Conservation (phyloP, 2,329 filamentous ascomycete genomes). For the Penicillium janthinellum region DNA sequence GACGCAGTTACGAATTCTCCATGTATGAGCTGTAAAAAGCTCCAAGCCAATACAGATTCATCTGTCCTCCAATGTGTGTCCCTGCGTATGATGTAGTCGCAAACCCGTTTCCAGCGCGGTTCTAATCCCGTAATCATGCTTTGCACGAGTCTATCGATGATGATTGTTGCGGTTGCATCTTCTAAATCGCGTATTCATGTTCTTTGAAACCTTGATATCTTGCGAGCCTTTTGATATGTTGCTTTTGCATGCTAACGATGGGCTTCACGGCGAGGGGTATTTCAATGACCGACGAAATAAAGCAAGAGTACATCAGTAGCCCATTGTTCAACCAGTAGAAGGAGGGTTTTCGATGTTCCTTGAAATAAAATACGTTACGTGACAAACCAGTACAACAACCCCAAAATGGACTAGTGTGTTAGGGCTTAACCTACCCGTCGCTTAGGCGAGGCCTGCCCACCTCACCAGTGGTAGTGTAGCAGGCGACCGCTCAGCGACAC, state of each 20-base stretch:
- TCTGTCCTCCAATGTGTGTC: conserved; percentile 32
- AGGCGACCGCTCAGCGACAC: conserved; percentile 41
- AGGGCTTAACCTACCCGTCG: conserved; percentile 47
- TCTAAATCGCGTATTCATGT: not conserved
- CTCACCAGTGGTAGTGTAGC: conserved; percentile 33
- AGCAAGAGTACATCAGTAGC: not conserved
- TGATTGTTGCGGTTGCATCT: not conserved
- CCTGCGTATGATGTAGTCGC: conserved; percentile 16
- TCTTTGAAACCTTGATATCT: not conserved
- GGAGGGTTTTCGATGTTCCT: not conserved
- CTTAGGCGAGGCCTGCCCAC: conserved; percentile 48
- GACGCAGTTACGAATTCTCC: conserved; percentile 42
- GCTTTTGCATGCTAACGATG: not conserved
- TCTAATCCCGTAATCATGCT: no score
- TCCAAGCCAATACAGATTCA: conserved; percentile 40
- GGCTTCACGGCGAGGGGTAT: not conserved
- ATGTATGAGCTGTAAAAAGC: conserved; percentile 37
- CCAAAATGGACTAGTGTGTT: conserved; percentile 34
- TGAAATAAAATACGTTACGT: conserved; percentile 14
- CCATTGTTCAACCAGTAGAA: not conserved
- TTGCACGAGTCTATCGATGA: no score
- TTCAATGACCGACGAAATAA: not conserved
- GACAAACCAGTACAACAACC: conserved; percentile 4
- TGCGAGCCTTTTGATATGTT: not conserved
- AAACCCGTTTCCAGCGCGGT: no score